Base-by-base conservation (phyloP, 345 rosid genomes). In the Syzygium jambos region DNA sequence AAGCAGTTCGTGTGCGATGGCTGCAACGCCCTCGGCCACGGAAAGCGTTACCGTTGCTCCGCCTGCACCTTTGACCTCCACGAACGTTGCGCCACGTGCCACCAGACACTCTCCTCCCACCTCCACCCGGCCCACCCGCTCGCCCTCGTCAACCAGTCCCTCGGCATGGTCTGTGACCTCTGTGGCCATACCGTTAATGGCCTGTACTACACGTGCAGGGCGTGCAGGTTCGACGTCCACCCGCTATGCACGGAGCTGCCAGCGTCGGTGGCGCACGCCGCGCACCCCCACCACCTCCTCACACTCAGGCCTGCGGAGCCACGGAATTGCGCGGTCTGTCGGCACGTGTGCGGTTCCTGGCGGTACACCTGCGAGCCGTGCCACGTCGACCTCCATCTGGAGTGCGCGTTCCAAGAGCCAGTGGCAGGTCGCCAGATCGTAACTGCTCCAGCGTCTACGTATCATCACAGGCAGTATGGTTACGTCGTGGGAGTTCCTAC, bases 141-240 rank as follows among this genome's bases (percentile, higher is more conserved):
- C 80, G 54, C 5, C 84, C 93, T 93, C 13, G 90, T 85, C 9
- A 41, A 73, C 90, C 23, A 56, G 53, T 46, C 87, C 89, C 65
- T 15, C 30, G 51, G 17, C 52, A 17, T 30, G 1, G 84, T 29
- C 34, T 93, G 94, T 12, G 89, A 89, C 61, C 85, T 92, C 8
- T 94, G 94, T 86, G 4, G 88, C 41, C 89, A 90, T n/a, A 55
- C 46, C 5, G 87, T 92, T 3, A 88, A 85, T 46, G 92, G 94
- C 15, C 87, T 93, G 38, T 90, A 88, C 89, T 93, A 92, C 51
- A 59, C 90, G 77, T 92, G 93, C 89, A 61, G 85, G 88, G n/a
- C 80, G 13, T 93, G 93, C 46, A 90, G 89, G 46, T 91, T 93
- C 38, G 89, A 94, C 57, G 89, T 89, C 19, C 93, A 94, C 85